phyloP scores from a whole-genome alignment of 2,329 filamentous ascomycete genomes.

The Elsinoe perseae region DNA sequence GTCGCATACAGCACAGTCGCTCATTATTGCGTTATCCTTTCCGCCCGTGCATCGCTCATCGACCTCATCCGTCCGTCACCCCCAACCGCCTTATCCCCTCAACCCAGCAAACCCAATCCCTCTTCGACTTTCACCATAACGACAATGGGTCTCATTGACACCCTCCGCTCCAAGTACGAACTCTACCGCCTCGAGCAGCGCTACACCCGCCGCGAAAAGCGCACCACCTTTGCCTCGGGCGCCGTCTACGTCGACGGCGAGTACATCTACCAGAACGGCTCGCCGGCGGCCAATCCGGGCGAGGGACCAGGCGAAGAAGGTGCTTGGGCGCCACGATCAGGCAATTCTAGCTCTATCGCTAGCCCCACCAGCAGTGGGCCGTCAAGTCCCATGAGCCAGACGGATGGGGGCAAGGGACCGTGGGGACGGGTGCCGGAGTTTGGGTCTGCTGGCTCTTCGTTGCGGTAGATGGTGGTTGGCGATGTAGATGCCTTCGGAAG shows the following conservation, averaged over 20 bases:
- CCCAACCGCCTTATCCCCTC: not conserved
- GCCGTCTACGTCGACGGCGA: constrained; percentile 92
- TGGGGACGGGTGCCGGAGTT: constrained; percentile 9
- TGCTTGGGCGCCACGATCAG: not conserved
- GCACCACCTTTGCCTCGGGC: constrained; percentile 80
- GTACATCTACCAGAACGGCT: constrained; percentile 62
- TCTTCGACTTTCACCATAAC: constrained; percentile 9
- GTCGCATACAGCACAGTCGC: not conserved
- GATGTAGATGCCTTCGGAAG: too few relatives aligned
- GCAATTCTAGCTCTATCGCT: not conserved
- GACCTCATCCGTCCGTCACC: not conserved
- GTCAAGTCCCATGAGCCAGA: constrained; percentile 2
- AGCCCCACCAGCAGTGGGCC: not conserved
- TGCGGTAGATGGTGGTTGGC: not conserved
- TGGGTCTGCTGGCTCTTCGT: not conserved
- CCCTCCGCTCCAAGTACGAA: constrained; percentile 73
- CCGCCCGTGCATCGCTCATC: not conserved
- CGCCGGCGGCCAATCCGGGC: constrained; percentile 9
- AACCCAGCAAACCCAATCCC: not conserved
- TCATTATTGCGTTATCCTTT: not conserved
- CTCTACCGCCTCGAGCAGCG: constrained; percentile 91
- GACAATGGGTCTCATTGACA: constrained; percentile 62
- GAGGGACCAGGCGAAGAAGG: constrained; percentile 7
- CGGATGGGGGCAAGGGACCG: not conserved
- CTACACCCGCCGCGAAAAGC: constrained; percentile 84